Evolutionary conservation across 169 alveolate species (phyloP).

Genomic region (Plasmodium blacklocki): DNA sequence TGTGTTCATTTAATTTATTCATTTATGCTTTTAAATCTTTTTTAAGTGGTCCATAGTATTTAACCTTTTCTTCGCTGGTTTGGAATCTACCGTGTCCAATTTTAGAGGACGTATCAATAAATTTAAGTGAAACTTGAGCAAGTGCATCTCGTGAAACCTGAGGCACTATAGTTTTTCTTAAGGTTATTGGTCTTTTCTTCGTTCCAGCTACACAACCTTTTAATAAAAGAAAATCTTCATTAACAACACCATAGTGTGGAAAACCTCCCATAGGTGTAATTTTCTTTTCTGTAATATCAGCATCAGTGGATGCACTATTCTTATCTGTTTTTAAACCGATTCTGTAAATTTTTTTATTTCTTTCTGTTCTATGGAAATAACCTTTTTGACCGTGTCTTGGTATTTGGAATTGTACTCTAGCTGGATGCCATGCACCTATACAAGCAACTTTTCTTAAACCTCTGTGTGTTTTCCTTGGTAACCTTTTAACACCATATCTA

Average conservation of each 20-base stretch:
- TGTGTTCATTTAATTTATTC: not conserved
- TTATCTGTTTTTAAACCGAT: constrained; percentile 96
- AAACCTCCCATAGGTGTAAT: constrained; percentile 99
- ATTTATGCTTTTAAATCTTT: constrained; percentile 73
- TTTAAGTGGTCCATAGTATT: constrained; percentile 97
- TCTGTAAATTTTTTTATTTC: constrained; percentile 99
- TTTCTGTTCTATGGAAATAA: constrained; percentile 99
- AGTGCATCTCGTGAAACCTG: constrained; percentile 95
- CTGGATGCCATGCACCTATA: constrained; percentile 99
- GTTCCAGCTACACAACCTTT: constrained; percentile 99
- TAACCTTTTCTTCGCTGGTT: constrained; percentile 98
- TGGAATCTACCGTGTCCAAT: constrained; percentile 99
- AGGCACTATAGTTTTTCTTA: constrained; percentile 97
- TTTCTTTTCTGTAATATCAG: constrained; percentile 98
- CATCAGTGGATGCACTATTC: constrained; percentile 97
- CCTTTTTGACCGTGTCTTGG: constrained; percentile 99
- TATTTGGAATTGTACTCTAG: constrained; percentile 99
- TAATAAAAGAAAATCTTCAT: constrained; percentile 98
- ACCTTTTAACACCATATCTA: constrained; percentile 99
- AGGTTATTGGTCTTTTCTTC: constrained; percentile 96
- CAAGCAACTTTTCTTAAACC: constrained; percentile 99
- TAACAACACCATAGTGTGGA: constrained; percentile 99
- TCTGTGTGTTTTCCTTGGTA: constrained; percentile 99
- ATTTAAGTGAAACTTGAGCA: constrained; percentile 96
- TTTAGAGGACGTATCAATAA: constrained; percentile 99